Evolutionary conservation across 2,329 filamentous ascomycete species (phyloP).

Genomic region (Penicillium sp.): DNA sequence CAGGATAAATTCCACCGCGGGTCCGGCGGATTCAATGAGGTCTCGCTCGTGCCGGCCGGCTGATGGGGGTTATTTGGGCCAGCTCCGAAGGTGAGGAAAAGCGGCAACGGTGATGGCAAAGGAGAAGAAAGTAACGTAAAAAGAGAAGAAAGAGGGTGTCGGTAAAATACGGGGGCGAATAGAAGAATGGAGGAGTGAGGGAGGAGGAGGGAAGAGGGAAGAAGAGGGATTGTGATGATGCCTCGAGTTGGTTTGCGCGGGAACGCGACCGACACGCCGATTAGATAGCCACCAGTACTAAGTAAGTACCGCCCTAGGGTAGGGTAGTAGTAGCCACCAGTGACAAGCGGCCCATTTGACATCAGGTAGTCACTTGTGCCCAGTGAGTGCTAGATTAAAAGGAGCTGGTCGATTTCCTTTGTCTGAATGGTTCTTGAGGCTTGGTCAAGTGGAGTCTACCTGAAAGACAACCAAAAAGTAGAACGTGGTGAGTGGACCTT

Average conservation of each 20-base stretch:
- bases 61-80: slow-evolving; percentile 6
- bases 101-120: slow-evolving; percentile 1
- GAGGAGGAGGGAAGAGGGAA: slow-evolving; percentile 4
- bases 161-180: background rate
- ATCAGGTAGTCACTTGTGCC: background rate
- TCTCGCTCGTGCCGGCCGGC: slow-evolving; percentile 11
- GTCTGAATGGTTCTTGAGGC: too few species aligned
- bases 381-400: background rate
- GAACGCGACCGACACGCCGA: slow-evolving; percentile 30
- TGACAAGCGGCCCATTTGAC: slow-evolving; percentile 8
- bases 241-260: slow-evolving; percentile 32
- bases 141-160: slow-evolving; percentile 5
- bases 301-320: too few species aligned
- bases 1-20: slow-evolving; percentile 3
- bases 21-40: slow-evolving; percentile 12
- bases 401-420: too few species aligned
- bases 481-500: too few species aligned
- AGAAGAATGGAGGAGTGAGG: slow-evolving; percentile 3
- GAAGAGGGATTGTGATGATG: slow-evolving; percentile 26
- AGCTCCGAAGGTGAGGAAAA: slow-evolving; percentile 6
- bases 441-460: too few species aligned
- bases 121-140: background rate
- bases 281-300: slow-evolving; percentile 25
- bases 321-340: too few species aligned
- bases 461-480: too few species aligned